Percentiles rank a stretch among this genome's conserved stretches.
phyloP scores from a whole-genome alignment of 495 filamentous ascomycete genomes.

The Antarctomyces pellizariae region DNA sequence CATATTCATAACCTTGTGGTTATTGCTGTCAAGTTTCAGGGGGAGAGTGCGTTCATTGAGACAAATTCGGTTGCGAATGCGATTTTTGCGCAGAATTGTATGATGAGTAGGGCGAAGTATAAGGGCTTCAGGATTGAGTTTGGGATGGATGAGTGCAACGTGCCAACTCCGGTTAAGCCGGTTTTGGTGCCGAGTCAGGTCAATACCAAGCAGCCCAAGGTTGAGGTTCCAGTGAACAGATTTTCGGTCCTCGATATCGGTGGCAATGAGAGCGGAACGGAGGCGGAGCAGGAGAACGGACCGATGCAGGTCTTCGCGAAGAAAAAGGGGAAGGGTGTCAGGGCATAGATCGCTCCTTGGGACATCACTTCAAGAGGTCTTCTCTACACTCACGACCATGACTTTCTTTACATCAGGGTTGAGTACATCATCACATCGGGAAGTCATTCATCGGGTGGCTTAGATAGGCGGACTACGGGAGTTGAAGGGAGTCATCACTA shows the following conservation, averaged over 20 bases:
- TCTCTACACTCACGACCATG: too few relatives aligned
- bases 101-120: slow-evolving; percentile 56
- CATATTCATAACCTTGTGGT: slow-evolving; percentile 65
- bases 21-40: slow-evolving; percentile 35
- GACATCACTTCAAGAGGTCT: too few relatives aligned
- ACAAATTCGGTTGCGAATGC: slow-evolving; percentile 63
- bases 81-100: slow-evolving; percentile 49
- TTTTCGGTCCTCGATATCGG: slow-evolving; percentile 39
- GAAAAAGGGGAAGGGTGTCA: too few relatives aligned
- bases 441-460: too few relatives aligned
- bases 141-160: slow-evolving; percentile 51
- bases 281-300: too few relatives aligned
- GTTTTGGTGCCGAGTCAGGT: slow-evolving; percentile 12
- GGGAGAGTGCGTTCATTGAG: slow-evolving; percentile 34
- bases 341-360: too few relatives aligned
- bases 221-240: slow-evolving; percentile 26
- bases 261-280: slow-evolving; percentile 18
- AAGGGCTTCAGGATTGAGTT: slow-evolving; percentile 51
- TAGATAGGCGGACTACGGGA: too few relatives aligned
- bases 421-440: too few relatives aligned
- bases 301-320: too few relatives aligned
- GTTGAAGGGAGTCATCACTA: too few relatives aligned
- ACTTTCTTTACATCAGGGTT: too few relatives aligned
- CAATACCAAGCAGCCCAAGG: slow-evolving; percentile 15
- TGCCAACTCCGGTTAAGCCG: slow-evolving; percentile 22